Evolutionary conservation across 768 basidiomycete genomes (phyloP), one percentile per base, ranked within the genome.

Genomic region (Lactifluus volemus): DNA sequence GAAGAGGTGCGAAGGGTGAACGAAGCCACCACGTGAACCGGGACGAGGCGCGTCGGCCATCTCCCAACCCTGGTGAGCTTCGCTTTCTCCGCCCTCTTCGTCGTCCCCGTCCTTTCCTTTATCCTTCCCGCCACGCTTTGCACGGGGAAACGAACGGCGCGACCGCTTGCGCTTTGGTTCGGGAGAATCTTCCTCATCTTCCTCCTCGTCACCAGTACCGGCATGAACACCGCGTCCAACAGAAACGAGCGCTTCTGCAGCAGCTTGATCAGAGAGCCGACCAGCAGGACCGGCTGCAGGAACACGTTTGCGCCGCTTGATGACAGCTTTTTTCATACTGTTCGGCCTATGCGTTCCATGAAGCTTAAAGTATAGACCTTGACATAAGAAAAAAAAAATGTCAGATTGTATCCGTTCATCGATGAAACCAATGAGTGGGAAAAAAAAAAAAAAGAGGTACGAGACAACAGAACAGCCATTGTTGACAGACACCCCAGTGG

Each of bases 261-360:
- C 92, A 41, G 90, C 90, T 70, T 92, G 89, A 70, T 94, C 92
- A 11, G 86, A 81, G 77, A 90, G 80, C 32, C 80, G 77, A 66
- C 75, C 77, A 48, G 65, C 70, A 66, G 78, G 65, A 65, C 77
- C 70, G 10, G 88, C 92, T 53, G 96, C 95, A 39, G 97, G 94
- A 45, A 99, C 95, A 67, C 97, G 87, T 75, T 98, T 98, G 66
- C 97, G 81, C 38, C 97, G 84, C 77, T 99, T 99, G 81, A 99
- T 99, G 67, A 97, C 92, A 4, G 92, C 89, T 79, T 98, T 98
- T 76, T 97, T 98, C 94, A 99, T 96, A 64, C 93, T 92, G 65
- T 94, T 95, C 42, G 97, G 97, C 41, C 97, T 85, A 68, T 98
- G 94, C 2, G 91, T 92, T 51, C 94, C 93, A 76, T 99, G 97